These are phyloP conservation scores for Termitomyces sp. DNA, from an alignment of 768 basidiomycete species.

Conservation along the genomic window DNA sequence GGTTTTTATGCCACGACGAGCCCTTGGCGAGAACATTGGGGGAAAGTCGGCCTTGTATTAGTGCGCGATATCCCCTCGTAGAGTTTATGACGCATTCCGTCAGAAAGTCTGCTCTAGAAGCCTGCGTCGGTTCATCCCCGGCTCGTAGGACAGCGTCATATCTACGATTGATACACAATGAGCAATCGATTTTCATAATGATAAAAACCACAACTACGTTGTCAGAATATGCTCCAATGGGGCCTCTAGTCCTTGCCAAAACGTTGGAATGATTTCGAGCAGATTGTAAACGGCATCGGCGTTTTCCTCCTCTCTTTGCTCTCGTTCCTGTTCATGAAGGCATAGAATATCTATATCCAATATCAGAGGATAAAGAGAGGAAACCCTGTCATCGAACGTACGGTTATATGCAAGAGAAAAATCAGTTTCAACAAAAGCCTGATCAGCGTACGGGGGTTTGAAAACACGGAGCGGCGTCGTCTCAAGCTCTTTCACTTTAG, in stretches of 20 bases:
- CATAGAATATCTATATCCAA: conserved; percentile 34
- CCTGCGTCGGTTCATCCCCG: conserved; percentile 38
- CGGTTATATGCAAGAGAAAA: conserved; percentile 51
- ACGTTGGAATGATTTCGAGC: conserved; percentile 48
- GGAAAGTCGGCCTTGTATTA: conserved; percentile 44
- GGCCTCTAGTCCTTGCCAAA: conserved; percentile 49
- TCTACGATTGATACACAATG: conserved; percentile 27
- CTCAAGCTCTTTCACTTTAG: conserved; percentile 33
- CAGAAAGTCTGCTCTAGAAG: conserved; percentile 53
- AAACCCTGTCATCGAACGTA: conserved; percentile 23
- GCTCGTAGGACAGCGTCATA: conserved; percentile 58
- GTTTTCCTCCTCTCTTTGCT: conserved; percentile 28
- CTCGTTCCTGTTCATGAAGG: conserved; percentile 19
- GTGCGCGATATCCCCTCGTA: conserved; percentile 45
- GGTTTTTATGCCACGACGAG: conserved; percentile 51
- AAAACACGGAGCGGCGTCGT: conserved; percentile 25
- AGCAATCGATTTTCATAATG: background rate
- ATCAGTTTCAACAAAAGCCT: conserved; percentile 42
- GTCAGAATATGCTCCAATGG: conserved; percentile 55
- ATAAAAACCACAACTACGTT: conserved; percentile 35
- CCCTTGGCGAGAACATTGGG: conserved; percentile 28
- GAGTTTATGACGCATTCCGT: conserved; percentile 49
- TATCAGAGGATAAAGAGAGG: background rate
- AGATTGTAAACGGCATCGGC: conserved; percentile 38
- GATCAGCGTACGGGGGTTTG: conserved; percentile 39